Percentiles rank a stretch among this genome's conserved stretches.
Evolutionary conservation across 495 filamentous ascomycete species (phyloP).

Genomic region (Lasiosphaeria miniovina): DNA sequence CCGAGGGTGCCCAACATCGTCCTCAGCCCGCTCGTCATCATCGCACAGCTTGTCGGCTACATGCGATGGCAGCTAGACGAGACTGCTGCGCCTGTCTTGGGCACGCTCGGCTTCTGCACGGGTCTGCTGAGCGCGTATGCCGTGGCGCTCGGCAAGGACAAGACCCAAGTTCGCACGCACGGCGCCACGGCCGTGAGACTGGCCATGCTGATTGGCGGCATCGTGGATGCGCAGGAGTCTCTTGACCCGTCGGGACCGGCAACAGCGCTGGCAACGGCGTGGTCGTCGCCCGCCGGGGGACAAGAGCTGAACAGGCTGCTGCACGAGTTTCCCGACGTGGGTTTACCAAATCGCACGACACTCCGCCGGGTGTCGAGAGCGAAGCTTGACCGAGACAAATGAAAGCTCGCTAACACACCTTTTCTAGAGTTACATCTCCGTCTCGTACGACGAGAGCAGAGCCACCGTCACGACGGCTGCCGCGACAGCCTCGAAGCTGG

Average conservation of each 20-base stretch:
- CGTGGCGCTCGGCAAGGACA: constrained; percentile 23
- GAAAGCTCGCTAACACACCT: too few relatives aligned
- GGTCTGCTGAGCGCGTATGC: constrained; percentile 38
- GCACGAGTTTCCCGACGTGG: not conserved
- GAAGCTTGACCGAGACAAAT: constrained; percentile 20
- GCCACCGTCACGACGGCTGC: constrained; percentile 35
- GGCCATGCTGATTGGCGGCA: constrained; percentile 1
- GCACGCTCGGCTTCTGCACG: constrained; percentile 32
- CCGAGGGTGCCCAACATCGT: constrained; percentile 27
- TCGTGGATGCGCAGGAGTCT: constrained; percentile 1
- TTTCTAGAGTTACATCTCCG: constrained; percentile 46
- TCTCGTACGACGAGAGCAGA: constrained; percentile 40
- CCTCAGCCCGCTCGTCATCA: constrained; percentile 38
- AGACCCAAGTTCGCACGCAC: not conserved
- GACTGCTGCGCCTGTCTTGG: not conserved
- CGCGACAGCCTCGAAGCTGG: constrained; percentile 22
- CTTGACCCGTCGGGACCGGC: not conserved
- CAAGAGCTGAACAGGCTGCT: not conserved
- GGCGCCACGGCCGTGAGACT: not conserved
- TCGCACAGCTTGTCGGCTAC: constrained; percentile 37
- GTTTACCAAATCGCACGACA: not conserved
- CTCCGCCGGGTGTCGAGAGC: not conserved
- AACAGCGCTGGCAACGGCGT: not conserved
- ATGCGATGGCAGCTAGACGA: not conserved
- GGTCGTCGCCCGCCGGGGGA: not conserved